phyloP scores from a whole-genome alignment of 257 asterid genomes.

The Solanum pinnatisectum region DNA sequence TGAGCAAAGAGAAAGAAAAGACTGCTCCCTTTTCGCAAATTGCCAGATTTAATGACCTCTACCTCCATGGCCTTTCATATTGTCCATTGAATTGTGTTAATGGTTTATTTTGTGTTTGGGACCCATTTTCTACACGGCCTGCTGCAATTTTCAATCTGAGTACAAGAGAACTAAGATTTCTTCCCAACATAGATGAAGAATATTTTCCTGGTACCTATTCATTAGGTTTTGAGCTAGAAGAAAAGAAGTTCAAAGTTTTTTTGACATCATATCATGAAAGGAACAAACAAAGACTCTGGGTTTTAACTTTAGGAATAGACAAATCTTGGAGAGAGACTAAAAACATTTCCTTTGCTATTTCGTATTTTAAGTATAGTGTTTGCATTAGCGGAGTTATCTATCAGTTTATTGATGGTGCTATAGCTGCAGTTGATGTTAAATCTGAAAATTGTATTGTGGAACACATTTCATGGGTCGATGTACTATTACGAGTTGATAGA shows the following conservation, averaged over 20 bases:
- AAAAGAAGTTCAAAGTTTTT: neutral
- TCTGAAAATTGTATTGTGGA: neutral
- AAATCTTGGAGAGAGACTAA: neutral
- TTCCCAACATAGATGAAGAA: too few species aligned
- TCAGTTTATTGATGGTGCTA: neutral
- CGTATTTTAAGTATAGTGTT: accelerated
- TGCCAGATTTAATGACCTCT: too few species aligned
- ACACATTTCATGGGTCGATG: too few species aligned
- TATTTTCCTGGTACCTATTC: too few species aligned
- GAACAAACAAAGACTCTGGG: too few species aligned
- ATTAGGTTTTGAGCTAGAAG: too few species aligned
- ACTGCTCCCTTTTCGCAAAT: too few species aligned
- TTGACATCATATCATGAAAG: too few species aligned
- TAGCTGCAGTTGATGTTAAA: neutral
- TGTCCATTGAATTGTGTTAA: too few species aligned
- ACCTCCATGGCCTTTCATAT: too few species aligned
- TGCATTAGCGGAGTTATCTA: neutral
- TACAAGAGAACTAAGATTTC: neutral
- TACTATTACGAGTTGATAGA: neutral
- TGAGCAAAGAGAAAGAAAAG: too few species aligned
- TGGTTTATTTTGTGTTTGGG: neutral
- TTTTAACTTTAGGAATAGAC: neutral
- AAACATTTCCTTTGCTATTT: neutral
- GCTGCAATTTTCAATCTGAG: neutral
- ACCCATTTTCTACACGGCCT: neutral